A percentile compares a stretch with the other conserved stretches of the same genome.
Conservation (phyloP, 805 yeast genomes). For the Saccharomycopsis schoenii region DNA sequence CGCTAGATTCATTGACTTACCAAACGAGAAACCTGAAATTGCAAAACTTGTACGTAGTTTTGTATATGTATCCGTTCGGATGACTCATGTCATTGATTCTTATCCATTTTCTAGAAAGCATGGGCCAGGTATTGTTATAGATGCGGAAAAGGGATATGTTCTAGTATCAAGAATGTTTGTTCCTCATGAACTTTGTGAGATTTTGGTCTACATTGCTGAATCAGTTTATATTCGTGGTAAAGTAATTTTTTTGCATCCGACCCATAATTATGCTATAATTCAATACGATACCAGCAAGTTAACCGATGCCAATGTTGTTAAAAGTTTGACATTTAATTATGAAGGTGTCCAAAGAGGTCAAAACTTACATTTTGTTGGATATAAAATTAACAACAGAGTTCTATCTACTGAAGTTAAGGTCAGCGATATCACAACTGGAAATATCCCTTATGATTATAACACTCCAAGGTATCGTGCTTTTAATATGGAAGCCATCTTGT, state of each 20-base stretch:
- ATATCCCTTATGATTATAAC: conserved; percentile 55
- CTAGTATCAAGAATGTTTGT: conserved; percentile 68
- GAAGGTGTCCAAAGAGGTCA: conserved; percentile 64
- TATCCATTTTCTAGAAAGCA: conserved; percentile 50
- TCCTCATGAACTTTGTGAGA: conserved; percentile 65
- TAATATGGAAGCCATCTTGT: conserved; percentile 64
- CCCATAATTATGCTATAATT: conserved; percentile 74
- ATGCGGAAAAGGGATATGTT: conserved; percentile 70
- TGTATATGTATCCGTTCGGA: conserved; percentile 54
- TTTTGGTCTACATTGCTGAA: conserved; percentile 74
- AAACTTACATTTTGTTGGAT: conserved; percentile 69
- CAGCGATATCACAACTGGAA: conserved; percentile 65
- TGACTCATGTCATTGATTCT: conserved; percentile 71
- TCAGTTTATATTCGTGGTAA: conserved; percentile 71
- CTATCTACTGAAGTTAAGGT: conserved; percentile 68
- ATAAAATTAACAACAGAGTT: conserved; percentile 57
- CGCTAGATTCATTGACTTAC: conserved; percentile 64
- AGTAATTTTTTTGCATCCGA: conserved; percentile 79
- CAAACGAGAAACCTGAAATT: conserved; percentile 44
- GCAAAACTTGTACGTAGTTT: conserved; percentile 54
- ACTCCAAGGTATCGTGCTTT: conserved; percentile 82
- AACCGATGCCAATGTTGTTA: conserved; percentile 55
- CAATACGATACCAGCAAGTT: conserved; percentile 64
- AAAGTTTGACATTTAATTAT: conserved; percentile 51
- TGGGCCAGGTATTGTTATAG: conserved; percentile 73